These are phyloP conservation scores for Mucor piriformis DNA, from an alignment of 371 early-diverging fungal species.

Conservation along the genomic window DNA sequence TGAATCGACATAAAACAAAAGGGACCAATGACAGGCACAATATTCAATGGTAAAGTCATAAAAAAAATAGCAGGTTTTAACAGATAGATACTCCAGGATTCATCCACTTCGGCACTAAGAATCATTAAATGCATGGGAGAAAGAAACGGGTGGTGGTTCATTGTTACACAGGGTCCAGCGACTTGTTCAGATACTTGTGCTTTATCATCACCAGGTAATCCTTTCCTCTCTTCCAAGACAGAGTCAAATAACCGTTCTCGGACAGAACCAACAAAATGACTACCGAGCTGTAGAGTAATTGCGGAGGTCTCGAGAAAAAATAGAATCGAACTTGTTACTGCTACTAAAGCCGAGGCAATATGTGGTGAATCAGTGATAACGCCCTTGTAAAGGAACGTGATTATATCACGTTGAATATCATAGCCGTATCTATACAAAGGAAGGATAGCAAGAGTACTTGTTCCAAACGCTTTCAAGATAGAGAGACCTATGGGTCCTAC, in stretches of 20 bases:
- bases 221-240: slow-evolving; percentile 30
- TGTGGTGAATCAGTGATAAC: background rate
- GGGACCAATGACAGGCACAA: slow-evolving; percentile 41
- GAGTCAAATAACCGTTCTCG: slow-evolving; percentile 42
- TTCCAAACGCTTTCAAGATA: slow-evolving; percentile 33
- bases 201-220: slow-evolving; percentile 13
- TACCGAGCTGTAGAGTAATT: slow-evolving; percentile 24
- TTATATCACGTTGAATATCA: slow-evolving; percentile 22
- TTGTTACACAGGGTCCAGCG: background rate
- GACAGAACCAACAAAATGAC: slow-evolving; percentile 33
- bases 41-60: slow-evolving; percentile 36
- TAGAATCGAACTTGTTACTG: slow-evolving; percentile 22
- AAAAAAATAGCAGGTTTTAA: slow-evolving; percentile 34
- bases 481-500: slow-evolving; percentile 38
- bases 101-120: slow-evolving; percentile 28
- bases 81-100: slow-evolving; percentile 27
- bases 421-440: slow-evolving; percentile 38
- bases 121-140: slow-evolving; percentile 40
- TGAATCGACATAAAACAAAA: slow-evolving; percentile 35
- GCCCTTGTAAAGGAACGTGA: background rate
- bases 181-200: slow-evolving; percentile 21
- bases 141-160: slow-evolving; percentile 18
- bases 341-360: slow-evolving; percentile 3
- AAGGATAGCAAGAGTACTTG: slow-evolving; percentile 31
- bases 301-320: slow-evolving; percentile 35